Evolutionary conservation across 192 early-diverging fungal genomes (phyloP).

Genomic region (Coemansia sp.): DNA sequence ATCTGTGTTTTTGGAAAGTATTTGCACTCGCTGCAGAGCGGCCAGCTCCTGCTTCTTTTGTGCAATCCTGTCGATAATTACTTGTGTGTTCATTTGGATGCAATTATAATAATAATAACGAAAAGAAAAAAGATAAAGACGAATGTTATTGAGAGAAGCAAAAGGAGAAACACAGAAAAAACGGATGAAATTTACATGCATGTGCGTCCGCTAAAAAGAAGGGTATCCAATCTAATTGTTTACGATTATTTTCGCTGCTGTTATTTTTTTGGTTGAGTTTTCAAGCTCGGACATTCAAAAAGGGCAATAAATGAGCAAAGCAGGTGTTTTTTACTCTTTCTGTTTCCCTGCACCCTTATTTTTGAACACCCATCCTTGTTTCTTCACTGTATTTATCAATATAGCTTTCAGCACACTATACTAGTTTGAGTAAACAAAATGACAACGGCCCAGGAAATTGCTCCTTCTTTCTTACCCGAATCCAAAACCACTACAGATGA

Average conservation of each 20-base stretch:
- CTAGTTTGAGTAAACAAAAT: slow-evolving; percentile 2
- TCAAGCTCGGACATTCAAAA: too few relatives aligned
- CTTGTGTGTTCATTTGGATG: slow-evolving; percentile 42
- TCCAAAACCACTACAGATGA: background rate
- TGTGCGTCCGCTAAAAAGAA: too few relatives aligned
- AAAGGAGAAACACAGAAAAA: background rate
- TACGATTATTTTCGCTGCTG: background rate
- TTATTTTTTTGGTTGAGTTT: background rate
- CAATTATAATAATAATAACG: background rate
- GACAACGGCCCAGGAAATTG: slow-evolving; percentile 1
- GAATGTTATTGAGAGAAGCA: background rate
- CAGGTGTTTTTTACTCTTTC: background rate
- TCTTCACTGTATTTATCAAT: background rate
- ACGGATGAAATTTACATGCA: too few relatives aligned
- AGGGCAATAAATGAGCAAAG: too few relatives aligned
- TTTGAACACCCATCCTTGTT: background rate
- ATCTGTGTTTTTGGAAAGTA: slow-evolving; percentile 46
- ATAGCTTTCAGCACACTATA: slow-evolving; percentile 5
- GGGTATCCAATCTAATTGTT: background rate
- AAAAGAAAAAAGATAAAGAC: background rate
- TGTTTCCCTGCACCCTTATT: background rate
- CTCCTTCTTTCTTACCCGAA: background rate
- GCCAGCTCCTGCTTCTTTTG: slow-evolving; percentile 55
- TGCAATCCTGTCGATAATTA: slow-evolving; percentile 35
- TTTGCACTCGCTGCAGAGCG: slow-evolving; percentile 41